Conservation (phyloP, 2,329 filamentous ascomycete species). For the Xylariales sp. region DNA sequence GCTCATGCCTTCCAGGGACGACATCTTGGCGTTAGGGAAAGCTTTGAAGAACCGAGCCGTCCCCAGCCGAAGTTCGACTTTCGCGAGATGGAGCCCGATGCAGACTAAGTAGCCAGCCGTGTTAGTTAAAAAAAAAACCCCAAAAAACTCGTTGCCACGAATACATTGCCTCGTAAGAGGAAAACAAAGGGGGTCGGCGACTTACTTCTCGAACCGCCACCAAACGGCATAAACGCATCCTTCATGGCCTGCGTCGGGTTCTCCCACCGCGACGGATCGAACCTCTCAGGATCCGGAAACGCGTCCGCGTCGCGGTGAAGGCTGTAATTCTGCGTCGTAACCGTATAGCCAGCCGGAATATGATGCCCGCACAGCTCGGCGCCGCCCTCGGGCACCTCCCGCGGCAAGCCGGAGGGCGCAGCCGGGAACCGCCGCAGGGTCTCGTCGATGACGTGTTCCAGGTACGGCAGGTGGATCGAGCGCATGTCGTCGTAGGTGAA, state of each 20-base stretch:
- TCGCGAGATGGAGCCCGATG: slow-evolving; percentile 65
- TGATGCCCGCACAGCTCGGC: slow-evolving; percentile 49
- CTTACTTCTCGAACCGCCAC: slow-evolving; percentile 47
- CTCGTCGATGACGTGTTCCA: slow-evolving; percentile 50
- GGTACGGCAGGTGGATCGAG: slow-evolving; percentile 44
- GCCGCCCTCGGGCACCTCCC: slow-evolving; percentile 50
- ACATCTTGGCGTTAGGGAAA: slow-evolving; percentile 48
- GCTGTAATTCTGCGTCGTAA: slow-evolving; percentile 54
- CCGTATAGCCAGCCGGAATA: slow-evolving; percentile 51
- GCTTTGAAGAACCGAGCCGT: slow-evolving; percentile 60
- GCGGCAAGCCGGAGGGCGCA: slow-evolving; percentile 50
- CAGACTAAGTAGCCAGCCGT: slow-evolving; percentile 51
- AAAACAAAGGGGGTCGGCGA: neutral
- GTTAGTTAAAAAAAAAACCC: neutral
- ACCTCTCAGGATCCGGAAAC: slow-evolving; percentile 53
- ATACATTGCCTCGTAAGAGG: neutral
- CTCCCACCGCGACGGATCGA: slow-evolving; percentile 44
- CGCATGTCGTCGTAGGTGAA: slow-evolving; percentile 50
- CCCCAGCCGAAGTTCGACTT: slow-evolving; percentile 63
- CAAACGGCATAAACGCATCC: slow-evolving; percentile 47
- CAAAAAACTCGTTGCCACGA: no score
- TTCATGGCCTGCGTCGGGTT: slow-evolving; percentile 44
- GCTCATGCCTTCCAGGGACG: slow-evolving; percentile 45
- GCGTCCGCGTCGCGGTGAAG: slow-evolving; percentile 53
- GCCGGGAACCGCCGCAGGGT: slow-evolving; percentile 51